Evolutionary conservation across 140 eudicot genomes (phyloP).

Genomic region (Erigeron philadelphicus): DNA sequence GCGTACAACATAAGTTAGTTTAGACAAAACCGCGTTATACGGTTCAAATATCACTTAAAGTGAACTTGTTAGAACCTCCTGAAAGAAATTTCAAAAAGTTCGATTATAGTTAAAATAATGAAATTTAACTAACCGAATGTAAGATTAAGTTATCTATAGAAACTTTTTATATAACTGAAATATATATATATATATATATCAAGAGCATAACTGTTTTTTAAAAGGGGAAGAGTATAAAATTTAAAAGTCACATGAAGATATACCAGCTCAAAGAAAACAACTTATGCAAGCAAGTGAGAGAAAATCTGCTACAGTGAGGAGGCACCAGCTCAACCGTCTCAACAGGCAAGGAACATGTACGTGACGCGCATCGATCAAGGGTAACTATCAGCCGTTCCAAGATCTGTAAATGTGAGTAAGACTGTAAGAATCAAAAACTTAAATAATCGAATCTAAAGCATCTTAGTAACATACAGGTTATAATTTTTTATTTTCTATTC

Average conservation of each 20-base stretch:
- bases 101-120: too few relatives aligned
- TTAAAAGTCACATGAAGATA: background rate
- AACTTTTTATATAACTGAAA: too few relatives aligned
- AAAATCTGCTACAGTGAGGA: constrained; percentile 92
- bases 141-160: too few relatives aligned
- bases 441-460: constrained; percentile 26
- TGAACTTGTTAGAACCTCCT: too few relatives aligned
- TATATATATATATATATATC: too few relatives aligned
- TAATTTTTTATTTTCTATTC: too few relatives aligned
- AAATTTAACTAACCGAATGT: too few relatives aligned
- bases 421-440: background rate
- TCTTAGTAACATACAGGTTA: background rate
- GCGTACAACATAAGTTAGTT: too few relatives aligned
- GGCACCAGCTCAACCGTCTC: constrained; percentile 96
- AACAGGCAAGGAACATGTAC: constrained; percentile 88
- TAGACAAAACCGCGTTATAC: too few relatives aligned
- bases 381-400: constrained; percentile 65
- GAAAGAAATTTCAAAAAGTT: too few relatives aligned
- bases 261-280: constrained; percentile 86
- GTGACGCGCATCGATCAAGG: constrained; percentile 96
- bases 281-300: constrained; percentile 86
- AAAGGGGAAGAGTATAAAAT: background rate
- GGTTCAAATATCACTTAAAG: too few relatives aligned
- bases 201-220: background rate
- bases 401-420: constrained; percentile 43